These are phyloP conservation scores for Soucietia sequanensis DNA, from an alignment of 805 yeast genomes.

Conservation along the genomic window DNA sequence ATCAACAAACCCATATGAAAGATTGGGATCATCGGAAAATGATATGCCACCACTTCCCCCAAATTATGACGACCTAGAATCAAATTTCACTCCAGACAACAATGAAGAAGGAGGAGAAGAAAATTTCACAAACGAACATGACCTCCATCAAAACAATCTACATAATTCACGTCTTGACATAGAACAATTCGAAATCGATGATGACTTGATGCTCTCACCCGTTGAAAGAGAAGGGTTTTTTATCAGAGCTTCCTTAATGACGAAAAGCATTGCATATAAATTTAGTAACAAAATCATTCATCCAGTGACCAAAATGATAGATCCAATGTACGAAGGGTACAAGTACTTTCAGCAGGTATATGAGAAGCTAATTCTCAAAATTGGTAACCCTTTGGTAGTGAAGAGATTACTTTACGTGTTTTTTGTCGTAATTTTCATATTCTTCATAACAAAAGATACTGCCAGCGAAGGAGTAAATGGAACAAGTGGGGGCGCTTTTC, in stretches of 20 bases:
- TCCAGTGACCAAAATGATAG: conserved; percentile 46
- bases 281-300: conserved; percentile 36
- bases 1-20: conserved; percentile 9
- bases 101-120: background rate
- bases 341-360: conserved; percentile 40
- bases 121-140: conserved; percentile 1
- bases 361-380: conserved; percentile 56
- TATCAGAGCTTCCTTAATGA: conserved; percentile 36
- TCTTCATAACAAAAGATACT: conserved; percentile 58
- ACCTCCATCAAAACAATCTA: background rate
- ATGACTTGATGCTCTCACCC: conserved; percentile 8
- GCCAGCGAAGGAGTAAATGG: conserved; percentile 40
- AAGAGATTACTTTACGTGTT: conserved; percentile 73
- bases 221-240: conserved; percentile 22
- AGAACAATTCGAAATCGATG: conserved; percentile 17
- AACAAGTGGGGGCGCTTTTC: conserved; percentile 39
- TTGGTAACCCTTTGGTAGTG: conserved; percentile 87
- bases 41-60: conserved; percentile 14
- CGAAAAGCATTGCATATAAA: conserved; percentile 32
- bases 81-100: conserved; percentile 1
- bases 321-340: conserved; percentile 52
- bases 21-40: conserved; percentile 1
- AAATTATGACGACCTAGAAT: conserved; percentile 9
- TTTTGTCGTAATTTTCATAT: conserved; percentile 57
- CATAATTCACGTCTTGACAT: conserved; percentile 3